Conservation (phyloP, 2,329 filamentous ascomycete genomes). For the Helotiales sp. region DNA sequence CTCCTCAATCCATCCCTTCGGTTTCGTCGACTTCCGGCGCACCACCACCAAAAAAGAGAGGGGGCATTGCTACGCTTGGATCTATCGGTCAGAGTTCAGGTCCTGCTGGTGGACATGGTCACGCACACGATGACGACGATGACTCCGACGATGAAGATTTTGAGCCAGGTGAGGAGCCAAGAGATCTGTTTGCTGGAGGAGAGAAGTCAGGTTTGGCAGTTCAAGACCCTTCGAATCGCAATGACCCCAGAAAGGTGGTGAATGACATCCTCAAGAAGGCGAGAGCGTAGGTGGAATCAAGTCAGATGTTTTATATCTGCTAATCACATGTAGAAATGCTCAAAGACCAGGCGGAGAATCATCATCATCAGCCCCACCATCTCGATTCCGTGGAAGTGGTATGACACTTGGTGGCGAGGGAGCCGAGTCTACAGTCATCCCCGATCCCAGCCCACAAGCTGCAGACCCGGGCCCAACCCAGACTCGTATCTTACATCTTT, state of each 20-base stretch:
- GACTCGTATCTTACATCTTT: slow-evolving; percentile 73
- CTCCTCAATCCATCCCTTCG: slow-evolving; percentile 41
- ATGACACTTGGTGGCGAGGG: slow-evolving; percentile 80
- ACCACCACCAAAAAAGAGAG: slow-evolving; percentile 26
- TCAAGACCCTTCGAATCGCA: slow-evolving; percentile 53
- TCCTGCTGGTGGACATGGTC: slow-evolving; percentile 41
- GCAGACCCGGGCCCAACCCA: slow-evolving; percentile 42
- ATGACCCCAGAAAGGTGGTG: slow-evolving; percentile 56
- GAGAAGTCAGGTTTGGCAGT: slow-evolving; percentile 77
- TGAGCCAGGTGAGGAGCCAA: slow-evolving; percentile 55
- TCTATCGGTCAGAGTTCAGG: slow-evolving; percentile 42
- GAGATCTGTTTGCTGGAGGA: slow-evolving; percentile 79
- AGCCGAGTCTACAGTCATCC: slow-evolving; percentile 65
- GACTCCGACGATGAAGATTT: slow-evolving; percentile 60
- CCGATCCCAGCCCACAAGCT: slow-evolving; percentile 52
- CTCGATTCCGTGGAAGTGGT: slow-evolving; percentile 68
- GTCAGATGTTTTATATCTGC: neutral
- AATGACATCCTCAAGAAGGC: slow-evolving; percentile 66
- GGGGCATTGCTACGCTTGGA: slow-evolving; percentile 60
- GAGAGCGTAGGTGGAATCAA: slow-evolving; percentile 47
- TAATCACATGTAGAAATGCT: slow-evolving; percentile 51
- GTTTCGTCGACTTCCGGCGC: slow-evolving; percentile 27
- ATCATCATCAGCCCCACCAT: slow-evolving; percentile 46
- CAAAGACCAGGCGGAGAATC: slow-evolving; percentile 55
- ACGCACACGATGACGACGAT: slow-evolving; percentile 56